Evolutionary conservation across 129 eudicot species (phyloP), one percentile per base, ranked within the genome.

Genomic region (Arctium minus): DNA sequence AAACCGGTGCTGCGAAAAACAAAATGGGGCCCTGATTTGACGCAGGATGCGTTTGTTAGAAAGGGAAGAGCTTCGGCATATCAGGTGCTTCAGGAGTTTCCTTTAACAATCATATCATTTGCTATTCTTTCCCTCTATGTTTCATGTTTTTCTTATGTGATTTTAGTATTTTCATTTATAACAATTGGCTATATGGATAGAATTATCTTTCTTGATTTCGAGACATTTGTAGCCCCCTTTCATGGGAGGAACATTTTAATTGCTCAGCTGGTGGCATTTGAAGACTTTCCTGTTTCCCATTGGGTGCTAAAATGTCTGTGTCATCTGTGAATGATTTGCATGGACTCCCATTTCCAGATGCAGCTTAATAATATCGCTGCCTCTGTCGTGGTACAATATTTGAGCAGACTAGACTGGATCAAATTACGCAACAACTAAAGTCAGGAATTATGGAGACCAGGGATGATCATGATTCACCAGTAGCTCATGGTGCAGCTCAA

Each of bases 361-460:
- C 84, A 87, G 78, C 85, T 89, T 85, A 92, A 91, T 94, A 94
- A 94, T 86, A 87, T 88, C 81, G 86, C 87, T 89, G 84, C 93
- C 93, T 92, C 86, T 90, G 79, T 90, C 89, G 88, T 92, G 91
- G 86, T 81, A 91, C 89, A 83, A 83, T 87, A 89, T 95, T 91
- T 95, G 97, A 91, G 91, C 99, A 96, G 99, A 91, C 95, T 90
- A 90, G 99, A 87, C 81, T 96, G 77, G 94, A 91, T 80, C 99
- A 96, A 88, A 96, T 93, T 53, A 89, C 95, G 3, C 87, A 89
- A 82, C 92, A 83, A 81, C 89, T 96, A 65, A 88, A 84, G 53
- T 88, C 88, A 5, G 97, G 93, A 86, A 68, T 81, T 17, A 39
- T 65, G 86, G 94, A 88, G 80, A 46, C 31, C 10, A 87, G 75